Conservation (phyloP, 805 yeast species). For the Cyberlindnera amylophila region DNA sequence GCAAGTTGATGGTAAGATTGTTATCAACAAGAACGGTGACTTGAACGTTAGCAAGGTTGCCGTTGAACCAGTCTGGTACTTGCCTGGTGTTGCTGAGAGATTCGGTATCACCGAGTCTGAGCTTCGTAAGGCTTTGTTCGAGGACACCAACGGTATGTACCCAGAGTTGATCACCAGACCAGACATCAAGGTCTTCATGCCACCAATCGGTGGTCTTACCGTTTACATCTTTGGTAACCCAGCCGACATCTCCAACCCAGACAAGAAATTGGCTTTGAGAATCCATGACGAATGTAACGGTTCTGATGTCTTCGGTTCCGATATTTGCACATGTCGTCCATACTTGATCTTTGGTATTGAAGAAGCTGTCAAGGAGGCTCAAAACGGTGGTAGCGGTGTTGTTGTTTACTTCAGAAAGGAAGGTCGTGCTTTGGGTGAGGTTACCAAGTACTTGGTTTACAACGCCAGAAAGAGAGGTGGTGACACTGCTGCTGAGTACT, state of each 20-base stretch:
- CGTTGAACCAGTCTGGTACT: conserved; percentile 67
- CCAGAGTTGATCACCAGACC: conserved; percentile 68
- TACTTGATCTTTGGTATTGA: conserved; percentile 61
- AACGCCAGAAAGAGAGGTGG: conserved; percentile 69
- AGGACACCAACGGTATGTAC: conserved; percentile 69
- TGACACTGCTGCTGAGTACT: conserved; percentile 64
- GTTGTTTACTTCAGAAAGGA: conserved; percentile 67
- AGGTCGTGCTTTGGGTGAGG: conserved; percentile 69
- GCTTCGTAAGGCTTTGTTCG: conserved; percentile 56
- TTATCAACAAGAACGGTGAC: conserved; percentile 57
- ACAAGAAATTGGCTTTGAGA: conserved; percentile 50
- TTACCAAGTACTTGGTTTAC: conserved; percentile 64
- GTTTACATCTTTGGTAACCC: conserved; percentile 67
- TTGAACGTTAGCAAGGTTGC: conserved; percentile 61
- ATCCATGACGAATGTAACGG: conserved; percentile 71
- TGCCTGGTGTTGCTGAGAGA: conserved; percentile 66
- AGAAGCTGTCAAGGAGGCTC: conserved; percentile 68
- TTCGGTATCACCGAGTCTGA: conserved; percentile 53
- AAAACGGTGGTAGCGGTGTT: conserved; percentile 60
- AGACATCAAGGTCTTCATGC: conserved; percentile 60
- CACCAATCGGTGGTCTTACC: conserved; percentile 68
- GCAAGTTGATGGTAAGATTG: conserved; percentile 56
- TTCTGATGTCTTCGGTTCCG: conserved; percentile 65
- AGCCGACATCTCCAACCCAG: conserved; percentile 46
- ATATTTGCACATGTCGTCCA: conserved; percentile 68